Percentiles rank a stretch among this genome's conserved stretches.
These are phyloP conservation scores for Aspergillus tamarii DNA, from an alignment of 2,329 filamentous ascomycete species.

Conservation along the genomic window DNA sequence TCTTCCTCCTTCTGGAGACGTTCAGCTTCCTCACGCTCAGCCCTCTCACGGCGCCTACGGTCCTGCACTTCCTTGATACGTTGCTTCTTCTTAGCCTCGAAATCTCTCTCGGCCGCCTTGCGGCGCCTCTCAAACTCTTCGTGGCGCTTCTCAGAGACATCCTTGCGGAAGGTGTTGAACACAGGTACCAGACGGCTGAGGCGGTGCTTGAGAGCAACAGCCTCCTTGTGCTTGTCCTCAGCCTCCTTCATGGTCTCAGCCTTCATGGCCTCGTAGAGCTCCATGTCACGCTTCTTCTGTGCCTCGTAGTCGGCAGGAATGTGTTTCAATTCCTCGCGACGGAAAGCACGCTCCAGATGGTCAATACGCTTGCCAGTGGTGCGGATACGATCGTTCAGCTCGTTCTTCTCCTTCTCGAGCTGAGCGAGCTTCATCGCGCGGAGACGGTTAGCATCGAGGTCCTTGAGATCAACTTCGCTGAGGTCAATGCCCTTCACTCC, in stretches of 20 bases:
- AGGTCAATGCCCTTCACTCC: slow-evolving; percentile 80
- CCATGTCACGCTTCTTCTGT: slow-evolving; percentile 77
- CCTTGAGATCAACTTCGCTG: slow-evolving; percentile 72
- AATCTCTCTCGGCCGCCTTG: slow-evolving; percentile 86
- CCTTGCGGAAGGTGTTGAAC: slow-evolving; percentile 82
- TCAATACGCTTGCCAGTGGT: slow-evolving; percentile 95
- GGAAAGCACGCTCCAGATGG: slow-evolving; percentile 94
- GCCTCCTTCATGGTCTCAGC: slow-evolving; percentile 76
- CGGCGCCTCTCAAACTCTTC: slow-evolving; percentile 96
- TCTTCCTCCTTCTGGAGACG: slow-evolving; percentile 78
- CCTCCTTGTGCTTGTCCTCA: slow-evolving; percentile 87
- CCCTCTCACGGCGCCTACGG: slow-evolving; percentile 77
- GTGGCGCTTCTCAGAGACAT: slow-evolving; percentile 82
- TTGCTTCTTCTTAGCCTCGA: slow-evolving; percentile 86
- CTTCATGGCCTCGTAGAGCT: slow-evolving; percentile 79
- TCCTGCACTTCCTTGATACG: slow-evolving; percentile 89
- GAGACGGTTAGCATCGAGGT: slow-evolving; percentile 85
- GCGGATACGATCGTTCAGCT: slow-evolving; percentile 85
- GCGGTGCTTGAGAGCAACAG: slow-evolving; percentile 90
- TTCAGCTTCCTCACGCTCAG: slow-evolving; percentile 83
- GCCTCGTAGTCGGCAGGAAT: slow-evolving; percentile 80
- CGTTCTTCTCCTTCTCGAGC: slow-evolving; percentile 97
- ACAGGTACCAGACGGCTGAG: slow-evolving; percentile 79
- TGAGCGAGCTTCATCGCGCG: slow-evolving; percentile 94
- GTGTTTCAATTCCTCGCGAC: slow-evolving; percentile 94